Conservation (phyloP, 768 basidiomycete species). For the Boletus fagicola region DNA sequence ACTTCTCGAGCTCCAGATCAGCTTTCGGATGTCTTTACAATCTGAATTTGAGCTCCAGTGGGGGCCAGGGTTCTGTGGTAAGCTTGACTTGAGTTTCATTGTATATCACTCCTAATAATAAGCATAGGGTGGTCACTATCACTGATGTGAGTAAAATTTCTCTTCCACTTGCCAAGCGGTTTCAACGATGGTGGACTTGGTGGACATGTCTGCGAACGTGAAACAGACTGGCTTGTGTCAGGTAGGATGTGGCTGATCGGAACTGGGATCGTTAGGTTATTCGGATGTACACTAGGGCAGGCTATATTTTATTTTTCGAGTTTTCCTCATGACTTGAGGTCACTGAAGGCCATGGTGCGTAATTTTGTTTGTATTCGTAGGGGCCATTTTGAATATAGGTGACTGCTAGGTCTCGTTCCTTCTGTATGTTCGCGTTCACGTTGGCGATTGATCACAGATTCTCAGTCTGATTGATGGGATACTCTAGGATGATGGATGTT, state of each 20-base stretch:
- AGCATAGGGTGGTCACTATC: slow-evolving; percentile 2
- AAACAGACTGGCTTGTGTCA: background rate
- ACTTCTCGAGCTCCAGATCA: background rate
- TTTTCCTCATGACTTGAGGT: slow-evolving; percentile 7
- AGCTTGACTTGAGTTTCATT: background rate
- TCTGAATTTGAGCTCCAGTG: background rate
- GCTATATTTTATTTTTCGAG: slow-evolving; percentile 7
- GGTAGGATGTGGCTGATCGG: background rate
- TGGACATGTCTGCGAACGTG: background rate
- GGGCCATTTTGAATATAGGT: background rate
- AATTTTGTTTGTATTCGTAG: background rate
- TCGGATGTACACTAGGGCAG: slow-evolving; percentile 13
- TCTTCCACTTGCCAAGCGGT: background rate
- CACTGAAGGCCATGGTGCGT: slow-evolving; percentile 9
- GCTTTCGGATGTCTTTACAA: background rate
- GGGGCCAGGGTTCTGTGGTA: slow-evolving; percentile 4
- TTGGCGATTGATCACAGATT: background rate
- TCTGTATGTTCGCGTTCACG: background rate
- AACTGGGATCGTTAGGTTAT: background rate
- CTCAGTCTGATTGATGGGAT: background rate
- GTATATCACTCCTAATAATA: background rate
- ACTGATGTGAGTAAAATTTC: background rate
- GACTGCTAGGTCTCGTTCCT: background rate
- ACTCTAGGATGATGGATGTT: background rate
- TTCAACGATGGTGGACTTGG: background rate